Base-by-base conservation (phyloP, 495 filamentous ascomycete species). In the Trichoderma reesei region DNA sequence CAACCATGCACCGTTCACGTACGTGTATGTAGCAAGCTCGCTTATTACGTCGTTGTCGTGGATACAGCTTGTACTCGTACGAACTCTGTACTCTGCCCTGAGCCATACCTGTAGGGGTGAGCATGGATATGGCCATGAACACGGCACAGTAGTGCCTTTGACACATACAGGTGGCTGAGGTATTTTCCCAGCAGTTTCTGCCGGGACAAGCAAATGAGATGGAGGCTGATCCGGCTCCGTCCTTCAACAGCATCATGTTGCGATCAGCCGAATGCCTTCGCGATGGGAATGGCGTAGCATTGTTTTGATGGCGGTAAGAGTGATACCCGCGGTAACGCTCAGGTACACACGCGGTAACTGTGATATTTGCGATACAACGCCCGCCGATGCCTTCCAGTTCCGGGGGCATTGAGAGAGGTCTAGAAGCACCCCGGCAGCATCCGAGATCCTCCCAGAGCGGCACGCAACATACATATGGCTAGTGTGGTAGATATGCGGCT, bases 361-460 rank as follows among this genome's bases (percentile, higher is more conserved):
- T 48, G 44, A 48, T n/a, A 20, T 18, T 18, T 18, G n/a, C 44
- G 44, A 36, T 34, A 26, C 26, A 34, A 56, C 31, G 34, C 51
- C 10, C 20, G 42, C 51, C 14, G 51, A 34, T 56, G 51, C 51
- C 26, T 33, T 31, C 9, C 26, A 10, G 20, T 56, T 33, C 34
- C 34, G 16, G 14, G 9, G 41, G 44, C 44, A 3, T 48, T 18
- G n/a, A 48, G n/a, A n/a, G n/a, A 48, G 51, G 26, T 31, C 51
- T 31, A 56, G 18, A 56, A 56, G 51, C 51, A 56, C 31, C 51
- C 51, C 51, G 20, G 51, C 31, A 56, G 31, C 31, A 34, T 56
- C 51, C 51, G 51, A 56, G 51, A 56, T 56, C 51, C 51, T 56
- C 51, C 51, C 51, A 16, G 44, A 34, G 51, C 51, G 51, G 31